Base-by-base conservation (phyloP, 2,329 filamentous ascomycete genomes). In the Balansia obtecta region DNA sequence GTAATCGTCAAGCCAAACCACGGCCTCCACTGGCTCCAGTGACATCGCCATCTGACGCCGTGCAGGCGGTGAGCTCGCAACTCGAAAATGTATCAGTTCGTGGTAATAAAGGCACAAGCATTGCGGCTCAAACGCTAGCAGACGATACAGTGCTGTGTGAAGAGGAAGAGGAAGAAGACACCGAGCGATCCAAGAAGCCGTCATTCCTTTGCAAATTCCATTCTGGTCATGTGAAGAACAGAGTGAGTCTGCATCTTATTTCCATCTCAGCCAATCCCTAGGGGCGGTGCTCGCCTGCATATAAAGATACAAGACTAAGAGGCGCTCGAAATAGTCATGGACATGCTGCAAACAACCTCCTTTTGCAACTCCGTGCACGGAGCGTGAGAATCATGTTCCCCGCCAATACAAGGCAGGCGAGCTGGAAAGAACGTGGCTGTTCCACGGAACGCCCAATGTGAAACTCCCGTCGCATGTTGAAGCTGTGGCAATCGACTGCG, bases 401-500 rank as follows among this genome's bases (percentile, higher is more conserved):
- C 53, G 55, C 10, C 46, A 47, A 4, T 63, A 64, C 47, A 32
- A 45, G 15, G 16, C 38, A 10, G 54, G 53, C n/a, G 63, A 64
- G 47, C 53, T 67, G 13, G 57, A 58, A 43, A 53, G 39, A 11
- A 58, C 60, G 38, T 65, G 62, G 63, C 42, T 22, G 13, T 61
- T 58, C 50, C 52, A 58, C 33, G 22, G 49, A 16, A 65, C 62
- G 0, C 16, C 32, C 1, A 27, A 33, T 11, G 39, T 42, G 7
- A 11, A 46, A 2, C 37, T 40, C 3, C 22, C 34, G 7, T 42
- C 27, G 15, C 53, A 47, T 13, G 53, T 55, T 15, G 52, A 39
- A 43, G 64, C 58, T 2, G 68, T 79, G 3, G 73, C 70, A 0
- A 61, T 80, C 3, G 75, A 79, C 53, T 79, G 76, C 54, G 76